A percentile compares a stretch with the other conserved stretches of the same genome.
Evolutionary conservation across 306 rosid genomes (phyloP).

Genomic region (Adenanthera pavonina): DNA sequence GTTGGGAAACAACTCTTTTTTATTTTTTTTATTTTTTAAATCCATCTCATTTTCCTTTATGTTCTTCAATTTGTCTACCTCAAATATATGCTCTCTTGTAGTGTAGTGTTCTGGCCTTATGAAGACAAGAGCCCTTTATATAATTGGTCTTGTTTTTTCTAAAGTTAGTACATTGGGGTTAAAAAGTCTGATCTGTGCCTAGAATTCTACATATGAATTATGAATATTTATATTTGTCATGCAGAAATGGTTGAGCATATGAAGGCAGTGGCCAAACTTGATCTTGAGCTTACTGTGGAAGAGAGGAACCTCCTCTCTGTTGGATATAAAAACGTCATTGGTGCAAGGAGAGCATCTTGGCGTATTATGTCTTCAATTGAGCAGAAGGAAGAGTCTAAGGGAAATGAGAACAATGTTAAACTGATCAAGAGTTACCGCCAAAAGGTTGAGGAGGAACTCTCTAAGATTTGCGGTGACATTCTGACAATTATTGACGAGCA

Average conservation of each 20-base stretch:
- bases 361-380: slow-evolving; percentile 98
- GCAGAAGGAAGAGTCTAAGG: slow-evolving; percentile 97
- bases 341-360: slow-evolving; percentile 98
- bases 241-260: slow-evolving; percentile 98
- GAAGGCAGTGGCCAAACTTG: slow-evolving; percentile 90
- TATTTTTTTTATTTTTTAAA: background rate
- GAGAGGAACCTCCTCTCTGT: slow-evolving; percentile 99
- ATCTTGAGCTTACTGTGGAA: slow-evolving; percentile 91
- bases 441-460: slow-evolving; percentile 95
- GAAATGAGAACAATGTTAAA: slow-evolving; percentile 87
- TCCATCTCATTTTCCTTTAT: background rate
- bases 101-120: background rate
- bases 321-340: slow-evolving; percentile 96
- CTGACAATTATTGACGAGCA: slow-evolving; percentile 83
- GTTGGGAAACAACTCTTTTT: background rate
- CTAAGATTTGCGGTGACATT: slow-evolving; percentile 87
- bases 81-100: background rate
- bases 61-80: slow-evolving; percentile 7
- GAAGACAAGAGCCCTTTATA: background rate
- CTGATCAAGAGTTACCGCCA: slow-evolving; percentile 86
- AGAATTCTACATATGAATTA: background rate
- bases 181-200: background rate
- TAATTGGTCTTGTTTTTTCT: slow-evolving; percentile 21
- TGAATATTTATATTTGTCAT: slow-evolving; percentile 31
- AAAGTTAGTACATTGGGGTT: background rate